Base-by-base conservation (phyloP, 2,329 filamentous ascomycete species). In the Lithohypha guttulata region DNA sequence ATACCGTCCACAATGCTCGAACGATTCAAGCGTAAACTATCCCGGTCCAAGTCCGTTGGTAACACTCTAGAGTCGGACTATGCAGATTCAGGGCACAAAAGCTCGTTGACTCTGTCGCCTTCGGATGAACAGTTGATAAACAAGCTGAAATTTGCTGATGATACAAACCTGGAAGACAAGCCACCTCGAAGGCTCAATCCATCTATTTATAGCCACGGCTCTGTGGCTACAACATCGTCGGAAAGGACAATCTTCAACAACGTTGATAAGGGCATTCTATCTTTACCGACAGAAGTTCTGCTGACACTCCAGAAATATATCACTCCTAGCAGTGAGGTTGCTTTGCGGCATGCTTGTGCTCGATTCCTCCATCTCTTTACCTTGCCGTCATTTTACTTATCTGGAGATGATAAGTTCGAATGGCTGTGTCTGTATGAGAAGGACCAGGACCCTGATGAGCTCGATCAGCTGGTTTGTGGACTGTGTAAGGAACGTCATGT, bases 401-500 rank as follows among this genome's bases (percentile, higher is more conserved):
- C 42, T 4, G 50, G 50, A 6, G 36, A 44, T 15, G 50, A 51
- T 13, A 40, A 47, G 10, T 52, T 52, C 29, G 48, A 49, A 22
- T 52, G 51, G 20, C 42, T 52, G 6, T 51, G 48, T 35, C 50
- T 51, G 48, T 49, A 41, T 15, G 50, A 52, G 37, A 41, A 49
- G 13, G 50, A 52, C 27, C 48, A 51, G 30, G 47, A 51, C 31
- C 47, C 50, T 3, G 40, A 40, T 2, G 25, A 44, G 21, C 41
- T 49, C 15, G 47, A 51, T 14, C 41, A 30, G 23, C 37, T 51
- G 13, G 48, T 51, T 20, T 52, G 50, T 36, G 44, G 48, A 13
- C 41, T 41, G 23, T 52, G 50, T 29, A 42, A 44, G 26, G 42
- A 42, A 23, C 34, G 51, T 19, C 50, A 52, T 42, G 28, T 31